A percentile compares a stretch with the other conserved stretches of the same genome.
Evolutionary conservation across 495 filamentous ascomycete species (phyloP).

Genomic region (Diplogelasinospora grovesii): DNA sequence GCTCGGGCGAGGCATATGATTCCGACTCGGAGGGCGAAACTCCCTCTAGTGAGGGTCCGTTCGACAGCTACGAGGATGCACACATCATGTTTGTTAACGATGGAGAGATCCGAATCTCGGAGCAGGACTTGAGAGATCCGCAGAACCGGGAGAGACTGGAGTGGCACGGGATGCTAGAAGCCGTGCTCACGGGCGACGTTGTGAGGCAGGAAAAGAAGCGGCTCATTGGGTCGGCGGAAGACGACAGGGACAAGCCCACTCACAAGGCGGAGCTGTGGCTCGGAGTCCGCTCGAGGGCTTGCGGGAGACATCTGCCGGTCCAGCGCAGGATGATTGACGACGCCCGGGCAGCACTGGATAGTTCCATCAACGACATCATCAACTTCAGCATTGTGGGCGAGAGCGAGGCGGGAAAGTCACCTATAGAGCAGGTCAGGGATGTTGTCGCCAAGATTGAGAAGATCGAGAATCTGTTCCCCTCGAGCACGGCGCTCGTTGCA

Average conservation of each 20-base stretch:
- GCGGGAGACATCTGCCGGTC: constrained; percentile 73
- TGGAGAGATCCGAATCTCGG: constrained; percentile 77
- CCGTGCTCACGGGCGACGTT: constrained; percentile 92
- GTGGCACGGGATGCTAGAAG: constrained; percentile 97
- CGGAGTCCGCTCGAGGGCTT: constrained; percentile 72
- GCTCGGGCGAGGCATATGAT: constrained; percentile 60
- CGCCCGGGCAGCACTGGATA: constrained; percentile 58
- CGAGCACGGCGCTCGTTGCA: constrained; percentile 60
- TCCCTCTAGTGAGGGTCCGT: constrained; percentile 74
- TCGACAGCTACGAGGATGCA: constrained; percentile 85
- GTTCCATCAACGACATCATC: constrained; percentile 76
- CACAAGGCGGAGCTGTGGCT: constrained; percentile 85
- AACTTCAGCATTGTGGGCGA: constrained; percentile 91
- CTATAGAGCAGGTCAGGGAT: constrained; percentile 80
- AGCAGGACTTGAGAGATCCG: constrained; percentile 82
- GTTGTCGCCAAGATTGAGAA: constrained; percentile 82
- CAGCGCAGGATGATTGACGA: constrained; percentile 83
- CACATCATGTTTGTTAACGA: constrained; percentile 80
- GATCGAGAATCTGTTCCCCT: constrained; percentile 77
- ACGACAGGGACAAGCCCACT: constrained; percentile 59
- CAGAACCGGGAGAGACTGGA: constrained; percentile 87
- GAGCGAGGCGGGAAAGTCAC: constrained; percentile 80
- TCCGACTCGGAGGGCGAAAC: constrained; percentile 83
- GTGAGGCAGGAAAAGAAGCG: constrained; percentile 97
- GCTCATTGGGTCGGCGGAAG: constrained; percentile 74